Evolutionary conservation across 805 yeast species (phyloP).

Genomic region (Candida sithepensis): DNA sequence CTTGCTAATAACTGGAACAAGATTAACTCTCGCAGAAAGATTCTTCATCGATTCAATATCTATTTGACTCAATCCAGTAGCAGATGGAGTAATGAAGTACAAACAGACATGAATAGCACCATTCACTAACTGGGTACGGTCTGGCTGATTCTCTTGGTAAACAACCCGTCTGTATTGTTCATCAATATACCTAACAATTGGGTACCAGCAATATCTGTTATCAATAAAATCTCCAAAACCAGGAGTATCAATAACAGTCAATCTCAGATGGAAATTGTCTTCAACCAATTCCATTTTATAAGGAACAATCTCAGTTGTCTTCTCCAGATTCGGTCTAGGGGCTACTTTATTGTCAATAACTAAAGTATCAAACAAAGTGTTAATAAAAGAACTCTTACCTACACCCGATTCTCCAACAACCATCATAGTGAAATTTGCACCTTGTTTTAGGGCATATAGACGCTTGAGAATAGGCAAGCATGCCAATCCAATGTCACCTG

Average conservation of each 20-base stretch:
- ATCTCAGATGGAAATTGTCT: slow-evolving; percentile 51
- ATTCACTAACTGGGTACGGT: slow-evolving; percentile 51
- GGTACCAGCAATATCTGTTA: slow-evolving; percentile 63
- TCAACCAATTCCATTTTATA: slow-evolving; percentile 55
- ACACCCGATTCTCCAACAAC: slow-evolving; percentile 84
- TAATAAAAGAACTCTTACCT: slow-evolving; percentile 78
- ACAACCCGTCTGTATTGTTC: slow-evolving; percentile 66
- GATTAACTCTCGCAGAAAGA: slow-evolving; percentile 66
- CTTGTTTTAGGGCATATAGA: slow-evolving; percentile 41
- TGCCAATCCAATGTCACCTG: slow-evolving; percentile 27
- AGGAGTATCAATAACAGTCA: slow-evolving; percentile 68
- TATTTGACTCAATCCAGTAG: slow-evolving; percentile 55
- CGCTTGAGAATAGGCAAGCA: slow-evolving; percentile 30
- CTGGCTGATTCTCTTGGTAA: slow-evolving; percentile 77
- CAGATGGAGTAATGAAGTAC: slow-evolving; percentile 73
- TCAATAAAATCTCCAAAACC: slow-evolving; percentile 73
- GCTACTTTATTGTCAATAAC: slow-evolving; percentile 28
- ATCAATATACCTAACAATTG: slow-evolving; percentile 70
- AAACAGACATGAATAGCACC: slow-evolving; percentile 80
- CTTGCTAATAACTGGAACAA: slow-evolving; percentile 79
- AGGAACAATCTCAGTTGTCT: slow-evolving; percentile 31
- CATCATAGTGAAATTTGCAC: slow-evolving; percentile 76
- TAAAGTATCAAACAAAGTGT: slow-evolving; percentile 65
- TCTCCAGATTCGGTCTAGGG: slow-evolving; percentile 12
- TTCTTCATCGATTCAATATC: slow-evolving; percentile 74